Base-by-base conservation (phyloP, 805 yeast genomes). In the Huiozyma sinensis region DNA sequence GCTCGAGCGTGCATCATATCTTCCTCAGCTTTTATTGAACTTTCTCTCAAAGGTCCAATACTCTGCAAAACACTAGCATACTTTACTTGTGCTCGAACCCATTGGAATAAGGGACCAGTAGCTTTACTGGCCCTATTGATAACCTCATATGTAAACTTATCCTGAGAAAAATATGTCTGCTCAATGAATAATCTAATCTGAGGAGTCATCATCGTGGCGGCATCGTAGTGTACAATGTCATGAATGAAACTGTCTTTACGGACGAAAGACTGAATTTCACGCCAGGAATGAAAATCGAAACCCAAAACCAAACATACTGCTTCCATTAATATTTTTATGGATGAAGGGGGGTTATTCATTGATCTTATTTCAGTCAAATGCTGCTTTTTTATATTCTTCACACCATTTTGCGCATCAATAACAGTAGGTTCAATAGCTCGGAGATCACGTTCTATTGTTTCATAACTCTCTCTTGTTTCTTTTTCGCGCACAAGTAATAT, bases 41-140 rank as follows among this genome's bases (percentile, higher is more conserved):
- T 95, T 5, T 68, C 68, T 44, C 79, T 67, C 52, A 90, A 61
- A 0, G 97, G 97, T 0, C 77, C 83, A 28, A 90, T 74, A 41
- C 71, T 73, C 33, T 83, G 82, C 38, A 86, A 64, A 24, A 88
- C 82, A 1, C 75, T 56, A 0, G 90, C 75, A 56, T 82, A 90
- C n/a, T 71, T 67, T n/a, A 88, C 68, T 50, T 90, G 97, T 0
- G 97, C 97, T 43, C 72, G 71, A 0, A 88, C 89, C 97, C 97
- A 90, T 48, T 79, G 80, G 13, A 83, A 56, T 33, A 90, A 65
- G 0, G 97, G 97, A 0, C 96, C 97, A 66, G 97, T 87, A 0
- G 97, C 97, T 56, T 84, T 87, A 61, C 95, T 83, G 5, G 97
- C 97, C 35, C 97, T 69, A 53, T 83, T 76, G 0, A 86, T 95